A percentile compares a stretch with the other conserved stretches of the same genome.
Conservation (phyloP, 2,329 filamentous ascomycete species). For the Colletotrichum higginsianum region DNA sequence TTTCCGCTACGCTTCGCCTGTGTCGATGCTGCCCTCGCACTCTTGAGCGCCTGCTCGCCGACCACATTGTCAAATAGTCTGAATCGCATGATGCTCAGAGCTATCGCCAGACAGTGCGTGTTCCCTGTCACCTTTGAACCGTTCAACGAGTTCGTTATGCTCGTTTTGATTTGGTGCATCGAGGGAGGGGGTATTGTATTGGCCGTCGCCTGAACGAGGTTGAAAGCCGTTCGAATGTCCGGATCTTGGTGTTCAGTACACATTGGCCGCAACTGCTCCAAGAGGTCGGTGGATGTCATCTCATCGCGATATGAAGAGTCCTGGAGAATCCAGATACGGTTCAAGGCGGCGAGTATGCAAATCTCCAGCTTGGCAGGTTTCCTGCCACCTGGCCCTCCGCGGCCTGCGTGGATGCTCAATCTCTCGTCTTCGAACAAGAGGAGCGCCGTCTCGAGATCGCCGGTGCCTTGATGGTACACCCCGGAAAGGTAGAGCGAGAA, state of each 20-base stretch:
- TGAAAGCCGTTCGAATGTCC: constrained; percentile 84
- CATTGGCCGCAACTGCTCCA: constrained; percentile 76
- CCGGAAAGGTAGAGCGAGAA: constrained; percentile 81
- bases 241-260: constrained; percentile 80
- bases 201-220: constrained; percentile 80
- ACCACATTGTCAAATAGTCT: constrained; percentile 87
- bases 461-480: constrained; percentile 82
- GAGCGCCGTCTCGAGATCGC: constrained; percentile 79
- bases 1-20: constrained; percentile 81
- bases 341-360: constrained; percentile 76
- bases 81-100: constrained; percentile 87
- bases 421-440: constrained; percentile 73
- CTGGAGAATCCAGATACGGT: constrained; percentile 81
- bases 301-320: constrained; percentile 71
- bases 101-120: constrained; percentile 84
- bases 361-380: constrained; percentile 74
- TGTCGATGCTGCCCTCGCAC: constrained; percentile 76
- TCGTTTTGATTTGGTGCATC: constrained; percentile 83
- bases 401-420: constrained; percentile 67
- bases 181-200: constrained; percentile 73
- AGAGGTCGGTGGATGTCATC: constrained; percentile 70
- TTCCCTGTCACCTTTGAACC: constrained; percentile 80
- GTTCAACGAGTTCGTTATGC: constrained; percentile 80
- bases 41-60: constrained; percentile 85
- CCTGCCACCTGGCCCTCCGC: constrained; percentile 54